Base-by-base conservation (phyloP, 768 basidiomycete genomes). In the Neoboletus magnificus region DNA sequence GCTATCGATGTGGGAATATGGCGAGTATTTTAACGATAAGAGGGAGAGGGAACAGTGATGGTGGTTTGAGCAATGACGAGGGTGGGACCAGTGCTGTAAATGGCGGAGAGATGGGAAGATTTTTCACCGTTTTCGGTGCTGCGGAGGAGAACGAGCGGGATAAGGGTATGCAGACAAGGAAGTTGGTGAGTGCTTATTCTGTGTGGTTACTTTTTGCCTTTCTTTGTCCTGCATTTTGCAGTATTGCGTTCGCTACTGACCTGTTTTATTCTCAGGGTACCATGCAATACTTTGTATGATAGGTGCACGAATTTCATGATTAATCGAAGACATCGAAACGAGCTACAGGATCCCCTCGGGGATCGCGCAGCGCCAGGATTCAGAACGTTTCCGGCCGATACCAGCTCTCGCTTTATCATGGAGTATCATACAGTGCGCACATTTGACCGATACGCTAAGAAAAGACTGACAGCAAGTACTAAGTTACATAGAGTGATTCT, bases 61-160 rank as follows among this genome's bases (percentile, higher is more conserved):
- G 64, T 20, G 57, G 56, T 20, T 23, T 67, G 32, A 48, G 56
- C 20, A 53, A 49, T 36, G 22, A 39, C 7, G 57, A 59, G 8
- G 40, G 39, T 39, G 55, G 37, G 11, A 25, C 33, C 15, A 40
- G 49, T 23, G 45, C 12, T 7, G 32, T 41, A 20, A 53, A 59
- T 40, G 59, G 55, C 3, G 67, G 62, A 16, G 67, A 62, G 5
- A 32, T 64, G 1, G 67, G 77, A 55, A 79, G 83, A 62, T 74
- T 76, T 55, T 97, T 97, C 66, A 88, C 82, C 16, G 91, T 93
- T 18, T 97, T 89, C 63, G 86, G 85, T 39, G 91, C 93, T 1
- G 94, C 94, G 1, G 81, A 80, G 61, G 94, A 96, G 79, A 97
- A 97, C 64, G 86, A 91, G 66, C 77, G 85, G 57, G 93, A 96